Conservation (phyloP, 2,329 filamentous ascomycete genomes). For the Alternaria ethzedia region DNA sequence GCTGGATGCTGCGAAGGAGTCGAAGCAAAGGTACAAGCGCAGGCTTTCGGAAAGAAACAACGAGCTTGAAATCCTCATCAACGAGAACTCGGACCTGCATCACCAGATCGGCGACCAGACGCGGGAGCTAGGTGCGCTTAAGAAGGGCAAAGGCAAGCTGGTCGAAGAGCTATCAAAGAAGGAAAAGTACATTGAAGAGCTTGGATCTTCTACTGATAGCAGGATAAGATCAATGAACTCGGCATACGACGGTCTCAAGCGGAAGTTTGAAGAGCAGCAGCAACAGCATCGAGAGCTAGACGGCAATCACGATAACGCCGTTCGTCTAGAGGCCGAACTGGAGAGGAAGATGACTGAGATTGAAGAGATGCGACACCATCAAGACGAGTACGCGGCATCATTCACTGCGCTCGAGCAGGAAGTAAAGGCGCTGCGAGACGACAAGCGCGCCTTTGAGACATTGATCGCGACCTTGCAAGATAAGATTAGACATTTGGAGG, state of each 20-base stretch:
- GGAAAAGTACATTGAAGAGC: constrained; percentile 35
- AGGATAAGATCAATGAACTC: constrained; percentile 28
- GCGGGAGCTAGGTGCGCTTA: constrained; percentile 31
- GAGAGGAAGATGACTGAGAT: constrained; percentile 36
- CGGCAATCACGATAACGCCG: constrained; percentile 12
- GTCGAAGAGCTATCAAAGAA: constrained; percentile 32
- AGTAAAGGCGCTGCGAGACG: constrained; percentile 33
- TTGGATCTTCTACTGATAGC: constrained; percentile 27
- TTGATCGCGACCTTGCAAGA: constrained; percentile 40
- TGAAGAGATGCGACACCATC: constrained; percentile 31
- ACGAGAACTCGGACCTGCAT: constrained; percentile 38
- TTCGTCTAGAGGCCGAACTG: constrained; percentile 24
- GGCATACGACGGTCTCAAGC: constrained; percentile 28
- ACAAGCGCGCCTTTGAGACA: constrained; percentile 40
- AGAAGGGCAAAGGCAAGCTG: constrained; percentile 30
- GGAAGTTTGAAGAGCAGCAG: constrained; percentile 24
- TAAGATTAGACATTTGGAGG: constrained; percentile 36
- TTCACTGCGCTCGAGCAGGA: constrained; percentile 40
- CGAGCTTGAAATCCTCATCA: constrained; percentile 36
- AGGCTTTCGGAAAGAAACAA: constrained; percentile 34
- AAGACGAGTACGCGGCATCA: constrained; percentile 30
- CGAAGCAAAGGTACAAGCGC: constrained; percentile 41
- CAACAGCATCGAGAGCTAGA: constrained; percentile 16
- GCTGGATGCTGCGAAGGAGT: constrained; percentile 31
- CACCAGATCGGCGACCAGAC: constrained; percentile 33